Base-by-base conservation (phyloP, 2,329 filamentous ascomycete genomes). In the Scortechinia acanthostroma region DNA sequence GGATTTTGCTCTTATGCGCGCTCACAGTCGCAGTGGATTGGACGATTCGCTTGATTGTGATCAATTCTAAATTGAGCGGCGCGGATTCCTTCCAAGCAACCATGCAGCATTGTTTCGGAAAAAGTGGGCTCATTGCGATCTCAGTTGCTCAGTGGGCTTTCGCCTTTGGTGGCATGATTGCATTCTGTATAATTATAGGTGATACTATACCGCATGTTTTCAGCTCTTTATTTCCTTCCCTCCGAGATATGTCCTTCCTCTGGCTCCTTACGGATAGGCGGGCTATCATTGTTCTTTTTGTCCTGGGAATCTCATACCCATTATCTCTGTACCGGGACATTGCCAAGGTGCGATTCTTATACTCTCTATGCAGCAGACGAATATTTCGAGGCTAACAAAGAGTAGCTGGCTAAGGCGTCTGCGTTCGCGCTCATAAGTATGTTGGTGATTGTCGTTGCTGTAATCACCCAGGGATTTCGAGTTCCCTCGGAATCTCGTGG, bases 181-280 rank as follows among this genome's bases (percentile, higher is more conserved):
- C 81, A n/a, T 86, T 86, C 52, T 85, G 81, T 59, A 80, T 86
- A 51, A 84, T 86, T 52, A 74, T 86, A 35, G 81, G 81, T 43
- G 81, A 86, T 58, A 83, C 80, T 2, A 85, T 86, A 56, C 81
- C 81, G 4, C 78, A 78, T 54, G 80, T 86, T 25, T 59, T 85
- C 50, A 64, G 69, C 22, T 76, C 79, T 10, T 49, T 83, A 17
- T 83, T 85, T 52, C 81, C 81, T 22, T 69, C 69, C 4, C 60
- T 86, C 17, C 63, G 67, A 42, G 64, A 76, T 10, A 75, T 73
- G 59, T 66, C 77, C 0, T 77, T 86, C 45, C 64, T 86, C 5
- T 83, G 80, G 76, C 72, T 86, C 37, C 65, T 86, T 22, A 80
- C 80, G 3, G 73, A 85, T 56, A 70, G 81, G 53, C 66, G 73